Percentiles rank a stretch among this genome's conserved stretches.
These are phyloP conservation scores for Apiospora hydei DNA, from an alignment of 2,329 filamentous ascomycete species.

Conservation along the genomic window DNA sequence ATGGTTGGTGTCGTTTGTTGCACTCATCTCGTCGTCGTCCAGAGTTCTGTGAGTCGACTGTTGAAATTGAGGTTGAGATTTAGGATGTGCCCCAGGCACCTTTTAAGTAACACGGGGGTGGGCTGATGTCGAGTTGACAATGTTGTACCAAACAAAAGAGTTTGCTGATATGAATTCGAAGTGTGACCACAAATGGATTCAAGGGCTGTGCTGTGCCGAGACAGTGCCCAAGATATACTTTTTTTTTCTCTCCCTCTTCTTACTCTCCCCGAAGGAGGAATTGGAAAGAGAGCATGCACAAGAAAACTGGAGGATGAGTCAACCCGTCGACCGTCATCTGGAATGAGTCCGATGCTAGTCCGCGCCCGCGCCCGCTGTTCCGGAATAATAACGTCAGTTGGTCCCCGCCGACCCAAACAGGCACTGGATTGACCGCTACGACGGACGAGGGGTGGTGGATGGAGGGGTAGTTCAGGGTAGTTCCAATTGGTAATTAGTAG, in stretches of 20 bases:
- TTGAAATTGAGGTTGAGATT: not conserved
- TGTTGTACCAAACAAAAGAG: not conserved
- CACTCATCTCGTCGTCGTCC: not conserved
- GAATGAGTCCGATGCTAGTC: constrained; percentile 1
- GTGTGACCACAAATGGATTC: not conserved
- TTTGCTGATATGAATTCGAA: not conserved
- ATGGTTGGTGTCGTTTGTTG: not conserved
- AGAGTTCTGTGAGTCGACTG: not conserved
- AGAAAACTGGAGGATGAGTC: constrained; percentile 25
- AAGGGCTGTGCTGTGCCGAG: not conserved
- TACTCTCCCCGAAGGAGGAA: too few species aligned
- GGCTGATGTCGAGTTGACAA: not conserved
- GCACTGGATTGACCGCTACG: too few species aligned
- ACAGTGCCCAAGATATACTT: not conserved
- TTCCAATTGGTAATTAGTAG: not conserved
- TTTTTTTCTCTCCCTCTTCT: not conserved
- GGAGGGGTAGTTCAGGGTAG: too few species aligned
- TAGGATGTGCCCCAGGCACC: not conserved
- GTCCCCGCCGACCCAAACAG: not conserved
- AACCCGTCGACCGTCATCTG: constrained; percentile 38
- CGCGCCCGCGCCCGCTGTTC: not conserved
- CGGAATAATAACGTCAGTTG: not conserved
- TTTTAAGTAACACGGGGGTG: not conserved
- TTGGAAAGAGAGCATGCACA: not conserved
- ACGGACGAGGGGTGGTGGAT: too few species aligned